Evolutionary conservation across 352 stramenopile species (phyloP), one percentile per base, ranked within the genome.

Genomic region (Phytophthora nicotianae): DNA sequence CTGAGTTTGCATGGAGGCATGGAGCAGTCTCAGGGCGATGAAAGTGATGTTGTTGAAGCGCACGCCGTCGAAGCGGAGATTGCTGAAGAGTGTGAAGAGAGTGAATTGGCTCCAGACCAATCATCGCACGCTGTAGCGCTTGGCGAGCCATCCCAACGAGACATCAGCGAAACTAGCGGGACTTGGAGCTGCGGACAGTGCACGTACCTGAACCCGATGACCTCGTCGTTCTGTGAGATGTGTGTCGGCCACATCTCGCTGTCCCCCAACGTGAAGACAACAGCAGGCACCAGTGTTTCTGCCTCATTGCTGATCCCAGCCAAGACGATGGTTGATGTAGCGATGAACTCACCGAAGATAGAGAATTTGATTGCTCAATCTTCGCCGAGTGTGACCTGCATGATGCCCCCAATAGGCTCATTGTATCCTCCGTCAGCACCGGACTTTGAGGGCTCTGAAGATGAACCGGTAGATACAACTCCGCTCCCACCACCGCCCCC

Each of bases 211-310:
- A 90, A 90, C 47, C 27, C 72, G n/a, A 73, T 86, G 48, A 73
- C 63, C 23, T 69, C 74, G n/a, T 74, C 79, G 2, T 90, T 88
- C 62, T 90, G 81, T 13, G 77, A 83, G 21, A 76, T 90, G 62
- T 90, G 81, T 37, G 58, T 72, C 14, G 75, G 72, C 14, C 81
- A 88, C 50, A 79, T 85, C 16, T 90, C 74, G 24, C 55, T 79
- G 10, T 83, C 74, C 0, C 54, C 56, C 1, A 61, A 72, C n/a
- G 43, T 68, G 17, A 63, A 66, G 48, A 59, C 52, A 35, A 35
- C 52, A 48, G 42, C 55, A n/a, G 43, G 29, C 3, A 65, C 65
- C 16, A 70, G 53, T 58, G 52, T 50, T 42, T 74, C 65, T 20
- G 58, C 52, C 16, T 60, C 58, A 5, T 65, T 68, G 26, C 35